Evolutionary conservation across 768 basidiomycete species (phyloP), one percentile per base, ranked within the genome.

Genomic region (Russula emetica): DNA sequence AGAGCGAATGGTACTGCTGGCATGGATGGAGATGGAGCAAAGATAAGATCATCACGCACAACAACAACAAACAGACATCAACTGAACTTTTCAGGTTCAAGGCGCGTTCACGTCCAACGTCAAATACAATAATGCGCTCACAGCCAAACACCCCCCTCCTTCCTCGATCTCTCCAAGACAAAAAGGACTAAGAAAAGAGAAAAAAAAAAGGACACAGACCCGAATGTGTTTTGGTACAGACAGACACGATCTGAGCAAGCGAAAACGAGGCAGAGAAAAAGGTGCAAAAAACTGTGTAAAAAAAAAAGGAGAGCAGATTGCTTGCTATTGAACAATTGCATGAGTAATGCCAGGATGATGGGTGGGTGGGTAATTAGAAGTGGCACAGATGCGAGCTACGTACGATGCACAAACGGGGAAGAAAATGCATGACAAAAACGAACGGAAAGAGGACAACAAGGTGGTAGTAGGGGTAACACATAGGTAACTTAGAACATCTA

Each of bases 1-100:
- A 78, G 70, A 1, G 82, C 76, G 70, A 85, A 86, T 58, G 80
- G 71, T 5, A 76, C 70, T 4, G 85, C 70, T 4, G 85, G 80
- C 85, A 86, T 87, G 64, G 64, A 69, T 20, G 8, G 20, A 16
- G 22, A 20, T 24, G 24, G 18, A 24, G 45, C 38, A 26, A 50
- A 26, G 24, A 49, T 8, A 24, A 20, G 22, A 24, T 24, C 7
- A 24, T 11, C 18, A 10, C 13, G 9, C 13, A 3, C 16, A 13
- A 26, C 49, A n/a, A 18, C 5, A 14, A 50, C 49, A 50, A 50
- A 14, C 22, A 24, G 14, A 50, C 24, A 50, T 26, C 49, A 50
- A 50, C 47, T 44, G 5, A 44, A 24, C 24, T 32, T 56, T 44
- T 3, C 44, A n/a, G n/a, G n/a, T 45, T 10, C 38, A 38, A 0